Base-by-base conservation (phyloP, 106 monocot species). In the Dioscorea dumetorum region DNA sequence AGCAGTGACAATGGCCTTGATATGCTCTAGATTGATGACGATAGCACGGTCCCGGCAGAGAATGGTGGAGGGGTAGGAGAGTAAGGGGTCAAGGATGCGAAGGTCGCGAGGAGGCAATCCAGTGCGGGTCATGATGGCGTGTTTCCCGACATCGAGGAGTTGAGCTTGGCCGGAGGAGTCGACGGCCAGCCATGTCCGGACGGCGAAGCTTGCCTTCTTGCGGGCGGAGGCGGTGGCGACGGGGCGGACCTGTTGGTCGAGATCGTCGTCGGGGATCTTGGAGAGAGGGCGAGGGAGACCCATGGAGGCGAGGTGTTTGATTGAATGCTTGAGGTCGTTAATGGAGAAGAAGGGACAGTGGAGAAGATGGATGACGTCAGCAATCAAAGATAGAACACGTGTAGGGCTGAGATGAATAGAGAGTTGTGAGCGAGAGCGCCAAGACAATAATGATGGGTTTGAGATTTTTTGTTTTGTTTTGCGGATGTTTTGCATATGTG, bases 21-120 rank as follows among this genome's bases (percentile, higher is more conserved):
- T 76, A 50, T 77, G 76, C 69, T 91, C 84, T 32, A 87, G 79
- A 57, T 83, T 86, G 54, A 87, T 76, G 63, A 91, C 87, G 69
- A 85, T 80, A 63, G 91, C 91, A 21, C 77, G 66, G 68, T 91
- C 91, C 48, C 87, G 71, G 24, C 91, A 87, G 12, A 91, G 91
- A 23, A 91, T 58, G 18, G 87, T 84, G n/a, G 87, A 91, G 22
- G 91, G 91, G 78, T 85, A 88, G 19, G 82, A 80, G 23, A 91
- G 82, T 51, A 73, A 51, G 12, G 88, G 91, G 57, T 91, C 91
- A 14, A 91, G 82, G 50, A 91, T 78, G 16, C 91, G 79, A 18
- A 91, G 84, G 64, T 91, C 87, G 1, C 91, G 77, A 3, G 80
- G 85, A 4, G 87, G 88, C 19, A 91, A 66, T 35, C 84, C 82